Evolutionary conservation across 202 grass and related monocot species (phyloP).

Genomic region (Digitaria exilis): DNA sequence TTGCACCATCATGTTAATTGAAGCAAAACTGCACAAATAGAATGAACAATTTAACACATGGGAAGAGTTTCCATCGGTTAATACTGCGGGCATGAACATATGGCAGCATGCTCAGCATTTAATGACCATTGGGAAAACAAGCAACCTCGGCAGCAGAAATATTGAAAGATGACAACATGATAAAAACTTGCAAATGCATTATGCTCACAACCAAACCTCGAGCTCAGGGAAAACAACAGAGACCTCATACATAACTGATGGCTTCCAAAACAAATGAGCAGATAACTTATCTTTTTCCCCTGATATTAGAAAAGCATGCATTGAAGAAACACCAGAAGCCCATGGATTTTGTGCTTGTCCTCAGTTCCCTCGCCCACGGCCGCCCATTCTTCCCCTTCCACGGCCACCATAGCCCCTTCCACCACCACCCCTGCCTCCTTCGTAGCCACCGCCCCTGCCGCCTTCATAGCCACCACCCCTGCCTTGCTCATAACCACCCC

Average conservation of each 20-base stretch:
- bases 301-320: conserved; percentile 66
- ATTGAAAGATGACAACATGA: conserved; percentile 55
- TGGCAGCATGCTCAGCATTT: conserved; percentile 64
- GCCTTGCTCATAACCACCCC: conserved; percentile 12
- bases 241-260: conserved; percentile 30
- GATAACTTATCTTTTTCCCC: conserved; percentile 53
- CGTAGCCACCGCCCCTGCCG: conserved; percentile 43
- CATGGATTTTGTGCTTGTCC: conserved; percentile 31
- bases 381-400: conserved; percentile 65
- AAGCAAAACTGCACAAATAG: conserved; percentile 43
- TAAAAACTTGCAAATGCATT: conserved; percentile 48
- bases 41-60: conserved; percentile 50
- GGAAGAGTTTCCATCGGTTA: conserved; percentile 37
- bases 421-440: conserved; percentile 61
- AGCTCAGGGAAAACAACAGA: conserved; percentile 47
- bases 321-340: conserved; percentile 46
- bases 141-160: conserved; percentile 45
- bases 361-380: conserved; percentile 56
- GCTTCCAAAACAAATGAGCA: conserved; percentile 50
- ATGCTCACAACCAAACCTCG: conserved; percentile 58
- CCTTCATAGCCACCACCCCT: not conserved
- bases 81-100: conserved; percentile 59
- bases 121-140: conserved; percentile 58
- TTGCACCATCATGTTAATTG: not conserved
- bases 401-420: conserved; percentile 65